Evolutionary conservation across 345 rosid species (phyloP).

Genomic region (Jatropha curcas): DNA sequence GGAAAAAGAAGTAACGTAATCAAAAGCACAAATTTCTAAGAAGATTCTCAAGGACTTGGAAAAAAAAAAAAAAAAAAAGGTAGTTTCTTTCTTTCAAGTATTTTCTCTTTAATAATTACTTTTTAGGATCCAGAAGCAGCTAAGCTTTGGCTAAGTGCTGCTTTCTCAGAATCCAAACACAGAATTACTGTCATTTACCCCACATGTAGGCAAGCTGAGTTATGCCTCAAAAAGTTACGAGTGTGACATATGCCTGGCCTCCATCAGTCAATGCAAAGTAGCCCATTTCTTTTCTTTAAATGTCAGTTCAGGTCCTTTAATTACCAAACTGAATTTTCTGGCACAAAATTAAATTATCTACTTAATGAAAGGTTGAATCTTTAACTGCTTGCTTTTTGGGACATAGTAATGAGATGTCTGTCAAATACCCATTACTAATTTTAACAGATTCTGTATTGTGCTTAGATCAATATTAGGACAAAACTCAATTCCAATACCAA

Average conservation of each 20-base stretch:
- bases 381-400: not conserved
- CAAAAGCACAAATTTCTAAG: not conserved
- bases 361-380: not conserved
- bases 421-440: not conserved
- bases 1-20: not conserved
- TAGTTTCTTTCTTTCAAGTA: not conserved
- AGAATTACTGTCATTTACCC: conserved; percentile 10
- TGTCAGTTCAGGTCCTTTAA: not conserved
- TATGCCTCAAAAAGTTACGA: conserved; percentile 1
- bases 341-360: not conserved
- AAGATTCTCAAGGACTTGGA: too few species aligned
- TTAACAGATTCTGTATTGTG: not conserved
- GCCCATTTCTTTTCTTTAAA: not conserved
- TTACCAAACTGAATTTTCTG: not conserved
- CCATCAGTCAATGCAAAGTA: not conserved
- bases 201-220: conserved; percentile 4
- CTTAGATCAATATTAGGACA: not conserved
- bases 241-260: conserved; percentile 2
- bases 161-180: not conserved
- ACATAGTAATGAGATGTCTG: not conserved
- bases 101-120: not conserved
- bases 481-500: not conserved
- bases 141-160: not conserved
- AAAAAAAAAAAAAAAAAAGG: too few species aligned
- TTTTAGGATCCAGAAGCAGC: not conserved